These are phyloP conservation scores for Peniophora sp. DNA, from an alignment of 1,284 basidiomycete genomes.

Conservation along the genomic window DNA sequence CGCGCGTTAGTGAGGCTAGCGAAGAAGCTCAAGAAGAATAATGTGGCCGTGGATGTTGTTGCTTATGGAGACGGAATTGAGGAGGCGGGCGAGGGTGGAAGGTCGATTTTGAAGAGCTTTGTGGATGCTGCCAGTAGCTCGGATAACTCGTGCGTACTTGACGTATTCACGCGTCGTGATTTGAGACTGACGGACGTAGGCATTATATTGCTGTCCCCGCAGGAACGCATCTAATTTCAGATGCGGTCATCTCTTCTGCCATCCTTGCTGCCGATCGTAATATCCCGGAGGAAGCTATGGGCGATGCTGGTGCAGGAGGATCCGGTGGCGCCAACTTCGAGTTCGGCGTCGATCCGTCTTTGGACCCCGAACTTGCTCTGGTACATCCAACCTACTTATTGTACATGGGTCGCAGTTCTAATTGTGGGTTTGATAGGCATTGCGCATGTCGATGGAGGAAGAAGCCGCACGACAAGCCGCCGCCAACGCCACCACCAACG, in stretches of 20 bases:
- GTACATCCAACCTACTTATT: conserved; percentile 31
- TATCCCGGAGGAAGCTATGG: conserved; percentile 58
- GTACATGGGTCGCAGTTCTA: not conserved
- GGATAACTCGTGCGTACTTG: conserved; percentile 69
- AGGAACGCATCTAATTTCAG: conserved; percentile 76
- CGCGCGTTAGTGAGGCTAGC: conserved; percentile 81
- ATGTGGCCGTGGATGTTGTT: conserved; percentile 91
- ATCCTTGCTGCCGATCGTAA: conserved; percentile 78
- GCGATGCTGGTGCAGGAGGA: conserved; percentile 39
- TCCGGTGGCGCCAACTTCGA: conserved; percentile 53
- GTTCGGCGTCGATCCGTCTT: conserved; percentile 88
- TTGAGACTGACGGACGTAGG: conserved; percentile 43
- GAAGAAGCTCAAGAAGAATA: conserved; percentile 99
- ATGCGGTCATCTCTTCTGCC: conserved; percentile 74
- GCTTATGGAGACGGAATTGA: conserved; percentile 73
- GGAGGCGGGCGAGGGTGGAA: conserved; percentile 57
- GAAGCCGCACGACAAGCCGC: conserved; percentile 87
- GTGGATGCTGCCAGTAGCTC: conserved; percentile 71
- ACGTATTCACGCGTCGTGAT: conserved; percentile 1
- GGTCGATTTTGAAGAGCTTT: conserved; percentile 63
- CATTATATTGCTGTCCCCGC: conserved; percentile 82
- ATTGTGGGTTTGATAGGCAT: conserved; percentile 49
- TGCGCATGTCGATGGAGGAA: conserved; percentile 97
- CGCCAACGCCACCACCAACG: conserved; percentile 22
- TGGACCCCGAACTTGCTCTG: conserved; percentile 98